These are phyloP conservation scores for Coleophoma crateriformis DNA, from an alignment of 2,329 filamentous ascomycete genomes.

Conservation along the genomic window DNA sequence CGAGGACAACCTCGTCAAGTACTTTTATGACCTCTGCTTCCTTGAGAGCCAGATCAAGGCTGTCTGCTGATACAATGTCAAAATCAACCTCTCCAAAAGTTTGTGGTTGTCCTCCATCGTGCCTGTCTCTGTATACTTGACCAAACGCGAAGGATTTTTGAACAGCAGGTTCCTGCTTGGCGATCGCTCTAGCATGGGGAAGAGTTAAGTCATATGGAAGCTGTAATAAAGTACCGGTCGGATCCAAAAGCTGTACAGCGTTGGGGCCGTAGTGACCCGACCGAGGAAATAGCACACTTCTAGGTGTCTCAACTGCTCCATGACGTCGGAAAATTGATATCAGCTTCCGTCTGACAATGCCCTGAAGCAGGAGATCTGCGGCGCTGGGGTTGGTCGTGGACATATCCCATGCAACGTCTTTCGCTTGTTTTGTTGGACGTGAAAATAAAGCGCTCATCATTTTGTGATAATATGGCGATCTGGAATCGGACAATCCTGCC, in stretches of 20 bases:
- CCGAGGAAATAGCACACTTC: constrained; percentile 73
- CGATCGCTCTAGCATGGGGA: constrained; percentile 79
- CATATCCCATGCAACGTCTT: constrained; percentile 77
- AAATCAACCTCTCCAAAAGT: constrained; percentile 91
- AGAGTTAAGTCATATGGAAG: constrained; percentile 92
- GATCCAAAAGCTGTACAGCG: constrained; percentile 75
- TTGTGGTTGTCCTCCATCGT: constrained; percentile 73
- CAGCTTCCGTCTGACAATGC: constrained; percentile 68
- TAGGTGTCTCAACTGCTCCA: constrained; percentile 76
- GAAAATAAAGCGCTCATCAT: constrained; percentile 83
- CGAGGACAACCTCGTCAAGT: constrained; percentile 79
- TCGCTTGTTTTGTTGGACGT: constrained; percentile 64
- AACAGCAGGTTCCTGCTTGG: constrained; percentile 61
- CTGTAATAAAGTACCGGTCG: constrained; percentile 82
- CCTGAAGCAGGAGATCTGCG: constrained; percentile 62
- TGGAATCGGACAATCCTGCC: constrained; percentile 73
- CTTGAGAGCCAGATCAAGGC: constrained; percentile 76
- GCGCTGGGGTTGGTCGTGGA: constrained; percentile 47
- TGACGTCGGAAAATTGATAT: constrained; percentile 79
- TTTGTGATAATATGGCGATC: constrained; percentile 83
- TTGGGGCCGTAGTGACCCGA: constrained; percentile 72
- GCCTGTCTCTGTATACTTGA: constrained; percentile 75
- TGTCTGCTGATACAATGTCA: constrained; percentile 83
- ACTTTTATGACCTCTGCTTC: constrained; percentile 95
- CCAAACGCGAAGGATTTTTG: constrained; percentile 84